A percentile compares a stretch with the other conserved stretches of the same genome.
Conservation (phyloP, 2,329 filamentous ascomycete species). For the Chaetomium strumarium region DNA sequence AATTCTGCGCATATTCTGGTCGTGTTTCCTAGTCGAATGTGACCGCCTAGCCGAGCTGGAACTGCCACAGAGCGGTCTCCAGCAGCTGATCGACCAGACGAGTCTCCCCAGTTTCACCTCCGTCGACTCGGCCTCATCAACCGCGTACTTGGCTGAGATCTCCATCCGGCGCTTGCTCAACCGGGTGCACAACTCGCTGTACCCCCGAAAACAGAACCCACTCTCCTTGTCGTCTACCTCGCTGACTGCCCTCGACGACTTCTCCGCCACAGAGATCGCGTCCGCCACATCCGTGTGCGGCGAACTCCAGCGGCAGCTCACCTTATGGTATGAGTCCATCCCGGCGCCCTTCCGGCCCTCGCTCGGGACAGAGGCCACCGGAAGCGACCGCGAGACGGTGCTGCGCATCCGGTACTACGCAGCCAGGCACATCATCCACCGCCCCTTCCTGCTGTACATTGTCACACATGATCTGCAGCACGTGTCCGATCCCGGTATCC, state of each 20-base stretch:
- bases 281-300: conserved; percentile 3
- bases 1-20: conserved; percentile 8
- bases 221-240: conserved; percentile 7
- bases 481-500: not conserved
- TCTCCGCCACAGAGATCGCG: conserved; percentile 1
- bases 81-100: conserved; percentile 7
- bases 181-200: conserved; percentile 4
- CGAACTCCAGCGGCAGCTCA: conserved; percentile 7
- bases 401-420: conserved; percentile 9
- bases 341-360: conserved; percentile 2
- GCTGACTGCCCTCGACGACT: conserved; percentile 1
- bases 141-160: conserved; percentile 2
- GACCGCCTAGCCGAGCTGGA: conserved; percentile 7
- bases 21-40: conserved; percentile 8
- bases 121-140: conserved; percentile 1
- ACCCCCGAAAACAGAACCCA: not conserved
- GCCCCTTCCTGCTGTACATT: conserved; percentile 2
- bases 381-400: conserved; percentile 1
- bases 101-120: not conserved
- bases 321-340: conserved; percentile 9
- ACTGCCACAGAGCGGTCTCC: conserved; percentile 5
- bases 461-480: conserved; percentile 5
- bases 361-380: conserved; percentile 1
- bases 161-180: conserved; percentile 8
- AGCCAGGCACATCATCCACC: conserved; percentile 8